A percentile compares a stretch with the other conserved stretches of the same genome.
Evolutionary conservation across 1,139 yeast genomes (phyloP).

Genomic region (Hyphopichia pseudoburtonii): DNA sequence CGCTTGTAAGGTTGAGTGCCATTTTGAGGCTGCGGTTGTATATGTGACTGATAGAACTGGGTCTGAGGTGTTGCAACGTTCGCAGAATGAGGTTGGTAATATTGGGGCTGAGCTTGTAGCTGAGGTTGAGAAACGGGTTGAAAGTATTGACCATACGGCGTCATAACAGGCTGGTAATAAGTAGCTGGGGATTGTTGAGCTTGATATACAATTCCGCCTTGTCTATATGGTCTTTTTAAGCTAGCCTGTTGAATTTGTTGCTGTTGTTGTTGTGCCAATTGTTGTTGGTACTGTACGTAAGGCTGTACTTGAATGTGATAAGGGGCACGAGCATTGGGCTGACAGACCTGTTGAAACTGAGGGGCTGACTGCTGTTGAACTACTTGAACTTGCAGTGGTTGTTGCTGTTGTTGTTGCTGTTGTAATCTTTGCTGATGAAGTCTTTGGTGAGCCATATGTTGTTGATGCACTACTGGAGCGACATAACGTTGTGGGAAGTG

Average conservation of each 20-base stretch:
- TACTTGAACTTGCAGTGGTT: constrained; percentile 1
- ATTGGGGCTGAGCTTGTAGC: not conserved
- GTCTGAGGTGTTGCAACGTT: not conserved
- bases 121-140: not conserved
- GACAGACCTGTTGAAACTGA: not conserved
- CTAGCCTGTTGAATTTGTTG: not conserved
- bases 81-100: not conserved
- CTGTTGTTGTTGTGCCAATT: constrained; percentile 3
- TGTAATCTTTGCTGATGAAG: constrained; percentile 4
- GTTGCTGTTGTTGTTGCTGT: constrained; percentile 5
- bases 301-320: constrained; percentile 12
- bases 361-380: constrained; percentile 1
- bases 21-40: too few species aligned
- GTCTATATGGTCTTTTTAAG: not conserved
- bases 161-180: not conserved
- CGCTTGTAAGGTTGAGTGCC: constrained; percentile 1
- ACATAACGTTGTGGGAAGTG: constrained; percentile 3
- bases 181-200: constrained; percentile 1
- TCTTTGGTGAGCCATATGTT: not conserved
- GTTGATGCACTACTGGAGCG: not conserved
- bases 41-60: not conserved
- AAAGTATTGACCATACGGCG: constrained; percentile 1
- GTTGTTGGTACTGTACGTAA: constrained; percentile 8
- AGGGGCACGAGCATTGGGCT: constrained; percentile 2
- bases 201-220: not conserved